These are phyloP conservation scores for Pleurotus platypus DNA, from an alignment of 768 basidiomycete species.

Conservation along the genomic window DNA sequence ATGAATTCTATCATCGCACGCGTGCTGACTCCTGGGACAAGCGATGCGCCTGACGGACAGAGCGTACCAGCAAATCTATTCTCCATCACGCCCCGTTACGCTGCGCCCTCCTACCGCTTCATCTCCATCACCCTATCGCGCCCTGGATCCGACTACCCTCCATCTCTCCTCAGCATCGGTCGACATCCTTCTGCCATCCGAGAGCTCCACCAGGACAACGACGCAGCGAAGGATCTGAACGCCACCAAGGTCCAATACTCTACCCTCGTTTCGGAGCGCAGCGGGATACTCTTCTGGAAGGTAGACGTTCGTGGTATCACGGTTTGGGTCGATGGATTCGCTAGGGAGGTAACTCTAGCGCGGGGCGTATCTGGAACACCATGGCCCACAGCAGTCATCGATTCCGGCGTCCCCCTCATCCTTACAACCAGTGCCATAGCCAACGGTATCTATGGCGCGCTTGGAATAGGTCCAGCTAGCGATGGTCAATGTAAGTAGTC, in stretches of 20 bases:
- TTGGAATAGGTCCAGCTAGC: conserved; percentile 53
- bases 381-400: conserved; percentile 65
- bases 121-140: conserved; percentile 65
- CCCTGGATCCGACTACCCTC: conserved; percentile 55
- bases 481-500: conserved; percentile 62
- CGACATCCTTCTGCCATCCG: conserved; percentile 50
- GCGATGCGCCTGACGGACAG: conserved; percentile 60
- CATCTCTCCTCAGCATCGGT: conserved; percentile 67
- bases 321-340: conserved; percentile 49
- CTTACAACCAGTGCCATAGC: conserved; percentile 58
- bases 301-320: conserved; percentile 52
- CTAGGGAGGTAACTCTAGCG: conserved; percentile 36
- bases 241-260: conserved; percentile 51
- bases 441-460: conserved; percentile 75
- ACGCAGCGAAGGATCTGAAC: conserved; percentile 32
- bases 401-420: conserved; percentile 69
- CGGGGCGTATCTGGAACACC: conserved; percentile 32
- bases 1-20: conserved; percentile 63
- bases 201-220: not conserved
- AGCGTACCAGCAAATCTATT: conserved; percentile 69
- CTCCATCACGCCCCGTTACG: conserved; percentile 50
- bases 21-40: conserved; percentile 42
- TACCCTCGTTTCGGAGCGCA: conserved; percentile 32
- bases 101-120: conserved; percentile 60
- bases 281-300: conserved; percentile 62